Conservation (phyloP, 1,284 basidiomycete species). For the Meripilus lineatus region DNA sequence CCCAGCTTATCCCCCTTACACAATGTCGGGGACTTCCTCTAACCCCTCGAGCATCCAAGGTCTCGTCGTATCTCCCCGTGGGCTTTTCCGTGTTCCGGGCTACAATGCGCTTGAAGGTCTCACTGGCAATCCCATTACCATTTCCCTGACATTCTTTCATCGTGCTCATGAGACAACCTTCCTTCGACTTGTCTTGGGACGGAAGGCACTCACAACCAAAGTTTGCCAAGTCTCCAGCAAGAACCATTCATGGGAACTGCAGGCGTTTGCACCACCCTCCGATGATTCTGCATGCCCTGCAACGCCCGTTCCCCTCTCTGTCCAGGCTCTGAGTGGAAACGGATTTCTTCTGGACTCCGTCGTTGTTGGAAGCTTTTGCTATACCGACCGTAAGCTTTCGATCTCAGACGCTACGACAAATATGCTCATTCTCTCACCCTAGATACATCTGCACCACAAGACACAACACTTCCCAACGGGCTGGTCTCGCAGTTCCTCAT, state of each 20-base stretch:
- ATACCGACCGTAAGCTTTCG: slow-evolving; percentile 44
- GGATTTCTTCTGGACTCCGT: slow-evolving; percentile 55
- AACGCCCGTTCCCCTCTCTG: slow-evolving; percentile 45
- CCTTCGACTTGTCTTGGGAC: slow-evolving; percentile 65
- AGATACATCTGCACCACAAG: too few species aligned
- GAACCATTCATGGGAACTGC: slow-evolving; percentile 54
- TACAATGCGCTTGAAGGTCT: slow-evolving; percentile 61
- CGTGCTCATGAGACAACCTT: slow-evolving; percentile 43
- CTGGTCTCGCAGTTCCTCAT: too few species aligned
- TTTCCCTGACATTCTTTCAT: slow-evolving; percentile 54
- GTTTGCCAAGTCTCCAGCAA: slow-evolving; percentile 43
- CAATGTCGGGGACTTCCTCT: background rate
- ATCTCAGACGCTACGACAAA: too few species aligned
- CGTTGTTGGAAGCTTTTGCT: slow-evolving; percentile 70
- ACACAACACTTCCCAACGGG: too few species aligned
- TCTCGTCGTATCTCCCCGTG: slow-evolving; percentile 34
- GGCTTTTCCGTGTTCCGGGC: slow-evolving; percentile 54
- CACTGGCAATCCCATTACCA: slow-evolving; percentile 50
- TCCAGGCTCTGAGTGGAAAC: slow-evolving; percentile 56
- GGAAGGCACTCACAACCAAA: slow-evolving; percentile 52
- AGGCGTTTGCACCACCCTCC: slow-evolving; percentile 48
- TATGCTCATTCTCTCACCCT: too few species aligned
- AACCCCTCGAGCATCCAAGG: too few species aligned
- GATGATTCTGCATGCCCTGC: slow-evolving; percentile 26
- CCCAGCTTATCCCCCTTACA: background rate